Percentiles rank a stretch among this genome's conserved stretches.
Evolutionary conservation across 2,329 filamentous ascomycete species (phyloP).

Genomic region (Cordyceps javanica): DNA sequence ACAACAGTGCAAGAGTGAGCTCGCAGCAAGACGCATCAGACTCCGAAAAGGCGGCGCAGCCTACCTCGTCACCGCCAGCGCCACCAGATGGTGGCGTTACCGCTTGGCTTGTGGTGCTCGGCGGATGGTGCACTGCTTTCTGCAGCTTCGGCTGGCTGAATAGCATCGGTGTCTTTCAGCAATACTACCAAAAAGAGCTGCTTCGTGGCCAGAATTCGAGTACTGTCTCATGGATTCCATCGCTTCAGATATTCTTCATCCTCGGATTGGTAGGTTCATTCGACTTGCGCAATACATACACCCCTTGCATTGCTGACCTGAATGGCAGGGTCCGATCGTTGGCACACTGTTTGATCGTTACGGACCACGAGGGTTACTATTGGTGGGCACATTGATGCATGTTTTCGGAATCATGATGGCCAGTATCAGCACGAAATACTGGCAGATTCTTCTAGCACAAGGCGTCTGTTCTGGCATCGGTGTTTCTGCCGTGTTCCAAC

Average conservation of each 20-base stretch:
- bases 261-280: constrained; percentile 33
- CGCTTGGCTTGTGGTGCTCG: constrained; percentile 35
- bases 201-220: constrained; percentile 43
- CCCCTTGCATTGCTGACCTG: not conserved
- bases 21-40: not conserved
- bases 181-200: constrained; percentile 48
- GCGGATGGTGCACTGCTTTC: constrained; percentile 34
- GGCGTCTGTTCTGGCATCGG: constrained; percentile 32
- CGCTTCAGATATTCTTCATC: constrained; percentile 50
- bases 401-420: constrained; percentile 61
- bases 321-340: constrained; percentile 47
- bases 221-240: constrained; percentile 57
- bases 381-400: constrained; percentile 47
- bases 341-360: constrained; percentile 58
- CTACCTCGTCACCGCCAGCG: not conserved
- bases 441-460: constrained; percentile 35
- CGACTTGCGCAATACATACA: constrained; percentile 21
- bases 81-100: constrained; percentile 23
- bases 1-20: not conserved
- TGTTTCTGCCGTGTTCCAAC: constrained; percentile 28
- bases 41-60: not conserved
- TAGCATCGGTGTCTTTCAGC: constrained; percentile 48
- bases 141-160: constrained; percentile 35
- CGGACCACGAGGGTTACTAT: constrained; percentile 50
- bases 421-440: constrained; percentile 38